Base-by-base conservation (phyloP, 495 filamentous ascomycete genomes). In the Bacidia gigantensis region DNA sequence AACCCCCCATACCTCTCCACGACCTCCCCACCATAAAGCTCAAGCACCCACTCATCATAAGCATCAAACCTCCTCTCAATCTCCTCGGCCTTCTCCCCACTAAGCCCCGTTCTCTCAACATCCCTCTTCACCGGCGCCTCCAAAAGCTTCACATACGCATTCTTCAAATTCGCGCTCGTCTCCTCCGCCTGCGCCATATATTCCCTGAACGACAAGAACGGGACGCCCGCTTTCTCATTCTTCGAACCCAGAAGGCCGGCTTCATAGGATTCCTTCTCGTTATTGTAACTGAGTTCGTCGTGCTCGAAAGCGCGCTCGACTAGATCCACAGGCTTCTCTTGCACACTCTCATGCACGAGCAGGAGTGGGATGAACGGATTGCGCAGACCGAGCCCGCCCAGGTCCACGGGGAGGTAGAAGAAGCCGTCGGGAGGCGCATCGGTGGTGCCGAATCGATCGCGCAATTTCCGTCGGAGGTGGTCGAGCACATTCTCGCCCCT, bases 341-440 rank as follows among this genome's bases (percentile, higher is more conserved):
- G 50, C n/a, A 67, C 50, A 3, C 57, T 54, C 32, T 70, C 57
- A 44, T 69, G 61, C 14, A 74, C 59, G 18, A 70, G 57, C 23
- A 73, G 64, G 11, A 66, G 57, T 7, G 64, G 54, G 26, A 80
- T 65, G 56, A 80, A 75, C 7, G 78, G 78, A 55, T 77, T 79
- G 21, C 68, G 65, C 2, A 81, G 61, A 0, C 70, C 76, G 0
- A 81, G 68, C 1, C 77, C 77, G 20, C 78, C 77, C 1, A 80
- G 64, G 41, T 70, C 57, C 26, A 72, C 67, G 0, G 73, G 75
- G 18, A 72, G 62, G 58, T 70, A 81, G 52, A 80, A 69, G 56
- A 78, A 80, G 12, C 74, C 78, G 49, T 79, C 72, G 3, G 78
- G 79, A 24, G 81, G 68, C n/a, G n/a, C n/a, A 45, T 78, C 62